Evolutionary conservation across 148 eudicot species (phyloP).

Genomic region (Vaccinium myrtillus): DNA sequence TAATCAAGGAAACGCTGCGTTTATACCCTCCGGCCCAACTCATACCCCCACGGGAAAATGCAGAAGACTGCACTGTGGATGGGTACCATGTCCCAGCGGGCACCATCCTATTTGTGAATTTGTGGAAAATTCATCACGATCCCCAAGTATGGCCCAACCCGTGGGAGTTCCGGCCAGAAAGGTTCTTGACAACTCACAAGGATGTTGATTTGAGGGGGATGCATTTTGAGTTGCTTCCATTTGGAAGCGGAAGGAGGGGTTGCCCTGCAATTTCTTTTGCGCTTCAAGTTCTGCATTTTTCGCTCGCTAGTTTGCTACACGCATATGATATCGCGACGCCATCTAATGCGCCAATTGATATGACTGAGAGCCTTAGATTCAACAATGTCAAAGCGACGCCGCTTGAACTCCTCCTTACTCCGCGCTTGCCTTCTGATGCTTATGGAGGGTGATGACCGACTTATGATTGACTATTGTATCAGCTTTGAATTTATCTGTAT

Average conservation of each 20-base stretch:
- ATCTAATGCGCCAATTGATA: too few relatives aligned
- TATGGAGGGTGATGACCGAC: too few relatives aligned
- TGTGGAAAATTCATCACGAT: slow-evolving; percentile 27
- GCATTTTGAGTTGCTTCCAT: slow-evolving; percentile 36
- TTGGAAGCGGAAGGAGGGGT: slow-evolving; percentile 38
- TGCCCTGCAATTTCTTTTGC: slow-evolving; percentile 30
- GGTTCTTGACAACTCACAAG: slow-evolving; percentile 25
- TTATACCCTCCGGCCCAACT: slow-evolving; percentile 9
- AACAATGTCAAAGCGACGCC: too few relatives aligned
- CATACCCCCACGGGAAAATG: not conserved
- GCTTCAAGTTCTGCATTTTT: slow-evolving; percentile 22
- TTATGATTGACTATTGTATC: too few relatives aligned
- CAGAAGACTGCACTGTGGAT: not conserved
- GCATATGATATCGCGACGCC: slow-evolving; percentile 21
- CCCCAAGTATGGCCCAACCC: slow-evolving; percentile 24
- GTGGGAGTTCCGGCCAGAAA: slow-evolving; percentile 28
- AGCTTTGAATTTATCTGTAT: too few relatives aligned
- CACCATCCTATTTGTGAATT: slow-evolving; percentile 19
- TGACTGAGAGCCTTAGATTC: too few relatives aligned
- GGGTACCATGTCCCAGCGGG: slow-evolving; percentile 25
- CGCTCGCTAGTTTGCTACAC: slow-evolving; percentile 31
- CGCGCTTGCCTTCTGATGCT: too few relatives aligned
- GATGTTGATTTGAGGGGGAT: slow-evolving; percentile 30
- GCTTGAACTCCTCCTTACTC: too few relatives aligned
- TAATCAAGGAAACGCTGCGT: slow-evolving; percentile 15